Evolutionary conservation across 2,329 filamentous ascomycete species (phyloP), one percentile per base, ranked within the genome.

Genomic region (Aspergillus terreus): DNA sequence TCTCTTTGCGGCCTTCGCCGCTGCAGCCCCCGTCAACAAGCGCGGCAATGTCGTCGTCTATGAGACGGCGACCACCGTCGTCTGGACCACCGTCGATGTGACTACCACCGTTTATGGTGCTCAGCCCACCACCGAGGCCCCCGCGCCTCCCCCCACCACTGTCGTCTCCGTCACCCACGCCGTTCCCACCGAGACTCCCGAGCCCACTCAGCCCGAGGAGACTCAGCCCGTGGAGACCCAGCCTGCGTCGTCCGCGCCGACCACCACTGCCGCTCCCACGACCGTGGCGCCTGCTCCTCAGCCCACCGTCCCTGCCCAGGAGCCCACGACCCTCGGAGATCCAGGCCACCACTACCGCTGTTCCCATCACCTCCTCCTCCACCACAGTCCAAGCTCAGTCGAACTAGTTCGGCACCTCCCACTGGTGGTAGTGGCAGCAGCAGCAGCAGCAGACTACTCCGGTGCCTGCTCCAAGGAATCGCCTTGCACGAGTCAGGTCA

Each of bases 401-500:
- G 11, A 38, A 33, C 15, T 11, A 35, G 42, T 23, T 43, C 32
- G 21, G 21, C 43, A 27, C 27, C 43, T 15, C 14, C 43, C 43
- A 45, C 23, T 12, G 43, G 43, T 12, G 32, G 44, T 19, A 41
- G 36, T 38, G 36, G 47, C 56, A 52, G 55, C 55, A 52, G 55
- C 56, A 40, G 51, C 52, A 46, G 49, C 38, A 11, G 44, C 54
- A 47, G 48, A 49, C 54, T 56, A 57, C 59, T 45, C 47, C 44
- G 64, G 64, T 40, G 27, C 52, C 58, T 65, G 67, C 60, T 58
- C 61, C 19, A 38, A 60, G 50, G 35, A 52, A 50, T 52, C 62
- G 40, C 62, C 65, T 30, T 69, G 63, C 62, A 64, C 66, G 0
- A 89, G 88, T 55, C 81, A 91, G 46, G 78, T 90, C 59, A 94